Conservation (phyloP, 2,329 filamentous ascomycete genomes). For the Fusarium torreyae region DNA sequence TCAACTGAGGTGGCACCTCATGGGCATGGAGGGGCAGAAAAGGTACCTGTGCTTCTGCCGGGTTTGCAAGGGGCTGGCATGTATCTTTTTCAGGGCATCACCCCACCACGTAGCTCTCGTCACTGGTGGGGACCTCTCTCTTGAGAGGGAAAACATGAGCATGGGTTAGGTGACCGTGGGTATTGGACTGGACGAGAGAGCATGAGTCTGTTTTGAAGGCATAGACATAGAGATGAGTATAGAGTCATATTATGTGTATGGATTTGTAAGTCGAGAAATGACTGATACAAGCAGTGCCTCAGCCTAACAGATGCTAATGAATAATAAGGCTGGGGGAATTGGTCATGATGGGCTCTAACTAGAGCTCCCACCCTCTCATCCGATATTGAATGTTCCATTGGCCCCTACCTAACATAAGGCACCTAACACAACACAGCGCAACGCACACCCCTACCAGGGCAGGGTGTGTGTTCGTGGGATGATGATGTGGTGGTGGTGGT, state of each 20-base stretch:
- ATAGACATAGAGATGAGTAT: neutral
- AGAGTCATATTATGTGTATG: neutral
- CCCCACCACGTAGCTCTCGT: constrained; percentile 40
- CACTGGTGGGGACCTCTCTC: constrained; percentile 26
- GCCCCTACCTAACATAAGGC: constrained; percentile 8
- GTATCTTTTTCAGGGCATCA: constrained; percentile 39
- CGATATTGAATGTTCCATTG: constrained; percentile 31
- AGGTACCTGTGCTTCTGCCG: constrained; percentile 16
- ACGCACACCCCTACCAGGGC: constrained; percentile 1
- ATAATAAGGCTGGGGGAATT: constrained; percentile 18
- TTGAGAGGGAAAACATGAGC: constrained; percentile 9
- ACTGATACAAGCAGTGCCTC: neutral
- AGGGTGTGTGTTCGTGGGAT: constrained; percentile 38
- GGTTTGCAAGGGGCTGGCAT: constrained; percentile 4
- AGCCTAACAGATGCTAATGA: neutral
- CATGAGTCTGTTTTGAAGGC: neutral
- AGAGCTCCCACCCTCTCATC: constrained; percentile 39
- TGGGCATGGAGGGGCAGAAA: constrained; percentile 36
- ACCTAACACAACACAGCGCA: neutral
- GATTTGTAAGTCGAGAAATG: constrained; percentile 9
- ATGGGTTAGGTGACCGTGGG: neutral
- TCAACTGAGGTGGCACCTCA: constrained; percentile 38
- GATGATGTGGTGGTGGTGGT: constrained; percentile 36
- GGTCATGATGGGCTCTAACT: constrained; percentile 18
- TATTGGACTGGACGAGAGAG: neutral